Percentiles rank a stretch among this genome's conserved stretches.
Conservation (phyloP, 768 basidiomycete genomes). For the Sistotremastrum suecicum region DNA sequence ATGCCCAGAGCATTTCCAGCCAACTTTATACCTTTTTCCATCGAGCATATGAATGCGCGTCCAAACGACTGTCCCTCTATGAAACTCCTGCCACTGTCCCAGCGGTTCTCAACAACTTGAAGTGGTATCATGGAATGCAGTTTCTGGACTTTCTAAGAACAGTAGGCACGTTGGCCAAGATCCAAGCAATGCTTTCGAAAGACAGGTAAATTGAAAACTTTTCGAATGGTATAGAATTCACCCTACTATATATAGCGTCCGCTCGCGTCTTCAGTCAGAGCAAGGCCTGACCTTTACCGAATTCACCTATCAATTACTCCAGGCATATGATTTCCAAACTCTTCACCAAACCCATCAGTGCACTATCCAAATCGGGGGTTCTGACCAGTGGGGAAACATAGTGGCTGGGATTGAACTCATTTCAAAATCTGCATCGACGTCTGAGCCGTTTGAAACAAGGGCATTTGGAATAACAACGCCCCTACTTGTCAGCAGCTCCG, state of each 20-base stretch:
- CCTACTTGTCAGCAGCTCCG: constrained; percentile 76
- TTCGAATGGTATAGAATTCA: not conserved
- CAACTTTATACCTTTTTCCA: constrained; percentile 64
- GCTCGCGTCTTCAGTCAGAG: constrained; percentile 60
- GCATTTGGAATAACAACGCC: constrained; percentile 87
- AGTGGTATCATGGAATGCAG: constrained; percentile 64
- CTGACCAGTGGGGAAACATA: constrained; percentile 99
- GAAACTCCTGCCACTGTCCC: constrained; percentile 11
- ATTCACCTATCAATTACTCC: constrained; percentile 93
- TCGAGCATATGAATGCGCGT: constrained; percentile 48
- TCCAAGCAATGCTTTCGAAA: constrained; percentile 80
- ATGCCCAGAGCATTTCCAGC: constrained; percentile 46
- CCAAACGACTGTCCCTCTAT: constrained; percentile 15
- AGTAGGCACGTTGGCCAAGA: constrained; percentile 66
- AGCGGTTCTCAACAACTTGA: constrained; percentile 48
- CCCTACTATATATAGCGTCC: constrained; percentile 40
- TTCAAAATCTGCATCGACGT: constrained; percentile 28
- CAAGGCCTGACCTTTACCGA: constrained; percentile 97
- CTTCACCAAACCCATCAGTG: constrained; percentile 55
- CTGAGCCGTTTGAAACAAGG: constrained; percentile 8
- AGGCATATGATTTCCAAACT: constrained; percentile 88
- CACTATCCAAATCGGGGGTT: constrained; percentile 85
- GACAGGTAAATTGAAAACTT: constrained; percentile 51
- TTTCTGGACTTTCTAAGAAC: constrained; percentile 75
- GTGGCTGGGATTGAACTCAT: constrained; percentile 88